Base-by-base conservation (phyloP, 345 rosid species). In the Gossypium stocksii region DNA sequence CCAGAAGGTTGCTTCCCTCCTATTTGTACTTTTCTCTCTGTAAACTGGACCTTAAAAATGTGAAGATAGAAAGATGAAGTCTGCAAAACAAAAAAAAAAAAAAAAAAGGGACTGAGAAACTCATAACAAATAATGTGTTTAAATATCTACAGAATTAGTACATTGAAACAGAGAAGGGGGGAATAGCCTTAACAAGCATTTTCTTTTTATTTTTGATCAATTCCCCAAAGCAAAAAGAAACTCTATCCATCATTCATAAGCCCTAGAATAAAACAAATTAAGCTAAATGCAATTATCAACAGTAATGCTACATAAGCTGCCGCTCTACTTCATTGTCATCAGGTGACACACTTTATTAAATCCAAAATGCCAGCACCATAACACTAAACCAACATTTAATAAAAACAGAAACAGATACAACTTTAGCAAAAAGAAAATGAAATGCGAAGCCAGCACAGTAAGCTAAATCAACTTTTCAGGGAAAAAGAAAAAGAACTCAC, bases 11-110 rank as follows among this genome's bases (percentile, higher is more conserved):
- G 96, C 84, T 87, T 92, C 84, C 89, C 97, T 69, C 96, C 94
- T 27, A 83, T 71, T 70, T 83, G 89, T 76, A 91, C 66, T 77
- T 78, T 85, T 77, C 82, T 91, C 76, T 93, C 99, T 2, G 90
- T 77, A 81, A 89, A 89, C 72, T 89, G 93, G 48, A 93, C 82
- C 83, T 93, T 95, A 85, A 88, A 93, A 71, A 95, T 87, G 77
- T 93, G 94, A 77, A 95, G 93, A 79, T 80, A 93, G 72, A 91
- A 86, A 44, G 97, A 87, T 3, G 97, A 81, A n/a, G 98, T 95
- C 99, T 95, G 96, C 89, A 83, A 80, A 77, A 69, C 45, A 4
- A 17, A 12, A 58, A 76, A 19, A 11, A 71, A 80, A 22, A 46
- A 48, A 15, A 43, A 3, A 6, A 6, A 2, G 3, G 1, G 11